Conservation (phyloP, 148 eudicot genomes). For the Pouteria glomerata region DNA sequence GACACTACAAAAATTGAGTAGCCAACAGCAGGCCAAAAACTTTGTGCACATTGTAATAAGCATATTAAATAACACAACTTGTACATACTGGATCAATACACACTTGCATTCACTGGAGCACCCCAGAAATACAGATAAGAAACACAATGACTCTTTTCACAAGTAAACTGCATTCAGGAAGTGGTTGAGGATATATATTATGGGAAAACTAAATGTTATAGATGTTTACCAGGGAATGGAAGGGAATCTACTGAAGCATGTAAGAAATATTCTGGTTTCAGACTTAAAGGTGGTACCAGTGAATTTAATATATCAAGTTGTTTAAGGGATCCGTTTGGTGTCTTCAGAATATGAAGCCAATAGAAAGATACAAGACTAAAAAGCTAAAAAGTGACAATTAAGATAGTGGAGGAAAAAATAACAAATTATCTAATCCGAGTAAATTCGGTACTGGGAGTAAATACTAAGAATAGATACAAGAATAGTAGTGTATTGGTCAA, state of each 20-base stretch:
- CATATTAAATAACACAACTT: neutral
- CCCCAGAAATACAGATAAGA: too few species aligned
- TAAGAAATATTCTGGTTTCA: neutral
- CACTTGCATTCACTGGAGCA: too few species aligned
- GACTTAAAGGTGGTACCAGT: neutral
- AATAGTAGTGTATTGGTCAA: neutral
- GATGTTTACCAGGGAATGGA: neutral
- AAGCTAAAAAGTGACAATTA: neutral
- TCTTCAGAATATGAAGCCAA: conserved; percentile 1
- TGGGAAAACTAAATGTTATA: neutral
- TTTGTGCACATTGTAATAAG: neutral
- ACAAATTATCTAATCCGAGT: neutral
- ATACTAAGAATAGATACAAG: neutral
- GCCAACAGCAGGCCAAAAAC: neutral
- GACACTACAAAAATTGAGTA: neutral
- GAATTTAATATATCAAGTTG: neutral
- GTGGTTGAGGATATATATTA: neutral
- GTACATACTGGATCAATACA: too few species aligned
- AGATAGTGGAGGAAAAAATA: neutral
- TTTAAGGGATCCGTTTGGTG: neutral
- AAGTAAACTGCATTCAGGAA: neutral
- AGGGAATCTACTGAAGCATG: neutral
- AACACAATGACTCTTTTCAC: neutral
- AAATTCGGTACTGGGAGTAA: neutral
- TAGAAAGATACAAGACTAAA: neutral